Evolutionary conservation across 768 basidiomycete genomes (phyloP).

Genomic region (Suillus weaverae): DNA sequence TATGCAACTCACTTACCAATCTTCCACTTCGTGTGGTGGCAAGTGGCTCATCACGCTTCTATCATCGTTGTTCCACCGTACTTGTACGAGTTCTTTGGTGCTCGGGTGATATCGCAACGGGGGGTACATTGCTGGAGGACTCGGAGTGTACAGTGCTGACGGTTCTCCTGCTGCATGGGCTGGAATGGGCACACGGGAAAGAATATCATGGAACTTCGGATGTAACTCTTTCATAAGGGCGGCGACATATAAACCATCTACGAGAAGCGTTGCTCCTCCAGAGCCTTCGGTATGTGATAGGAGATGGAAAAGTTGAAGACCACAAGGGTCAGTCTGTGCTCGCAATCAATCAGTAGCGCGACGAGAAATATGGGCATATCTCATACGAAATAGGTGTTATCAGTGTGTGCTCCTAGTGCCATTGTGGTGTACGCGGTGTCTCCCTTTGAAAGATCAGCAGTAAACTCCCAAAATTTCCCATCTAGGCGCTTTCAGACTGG

Average conservation of each 20-base stretch:
- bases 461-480: conserved; percentile 97
- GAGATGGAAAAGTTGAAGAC: conserved; percentile 95
- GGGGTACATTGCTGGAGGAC: conserved; percentile 62
- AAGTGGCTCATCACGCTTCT: conserved; percentile 75
- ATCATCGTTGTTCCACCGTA: conserved; percentile 96
- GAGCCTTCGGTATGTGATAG: conserved; percentile 78
- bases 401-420: conserved; percentile 83
- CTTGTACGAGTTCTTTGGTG: conserved; percentile 65
- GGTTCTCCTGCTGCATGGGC: conserved; percentile 89
- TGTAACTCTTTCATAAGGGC: conserved; percentile 71
- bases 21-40: conserved; percentile 60
- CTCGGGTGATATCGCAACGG: conserved; percentile 65
- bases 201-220: conserved; percentile 66
- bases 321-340: conserved; percentile 83
- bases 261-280: conserved; percentile 88
- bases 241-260: conserved; percentile 94
- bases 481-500: conserved; percentile 56
- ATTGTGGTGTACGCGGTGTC: conserved; percentile 94
- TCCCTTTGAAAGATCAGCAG: conserved; percentile 84
- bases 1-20: conserved; percentile 61
- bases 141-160: conserved; percentile 53
- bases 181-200: conserved; percentile 69
- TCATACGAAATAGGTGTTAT: conserved; percentile 55
- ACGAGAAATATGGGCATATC: conserved; percentile 12
- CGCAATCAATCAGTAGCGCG: conserved; percentile 13